Percentiles rank a stretch among this genome's conserved stretches.
Conservation (phyloP, 345 rosid genomes). For the Durio zibethinus region DNA sequence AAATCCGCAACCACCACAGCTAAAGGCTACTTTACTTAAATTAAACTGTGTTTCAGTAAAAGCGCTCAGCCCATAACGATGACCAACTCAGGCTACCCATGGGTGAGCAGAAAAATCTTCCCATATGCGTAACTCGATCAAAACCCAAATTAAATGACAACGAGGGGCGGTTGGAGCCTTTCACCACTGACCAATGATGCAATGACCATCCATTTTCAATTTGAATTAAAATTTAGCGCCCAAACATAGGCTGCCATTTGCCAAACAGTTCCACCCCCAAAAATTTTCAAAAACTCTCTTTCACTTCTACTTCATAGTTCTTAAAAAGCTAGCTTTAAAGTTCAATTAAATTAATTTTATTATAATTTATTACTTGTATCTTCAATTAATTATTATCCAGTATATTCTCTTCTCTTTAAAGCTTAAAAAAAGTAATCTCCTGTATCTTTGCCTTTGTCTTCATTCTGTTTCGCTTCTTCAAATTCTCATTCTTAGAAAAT, state of each 20-base stretch:
- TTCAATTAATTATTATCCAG: not conserved
- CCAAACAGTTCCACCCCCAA: not conserved
- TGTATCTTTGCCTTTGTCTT: not conserved
- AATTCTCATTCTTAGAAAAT: not conserved
- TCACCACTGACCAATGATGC: too few relatives aligned
- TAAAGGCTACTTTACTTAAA: too few relatives aligned
- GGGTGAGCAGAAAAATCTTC: too few relatives aligned
- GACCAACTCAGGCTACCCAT: too few relatives aligned
- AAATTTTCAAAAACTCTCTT: constrained; percentile 19
- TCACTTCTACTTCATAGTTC: not conserved
- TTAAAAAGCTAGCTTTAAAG: not conserved
- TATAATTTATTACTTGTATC: too few relatives aligned
- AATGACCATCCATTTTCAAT: not conserved
- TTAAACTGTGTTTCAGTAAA: too few relatives aligned
- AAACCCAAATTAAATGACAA: too few relatives aligned
- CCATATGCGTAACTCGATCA: too few relatives aligned
- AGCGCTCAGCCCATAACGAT: too few relatives aligned
- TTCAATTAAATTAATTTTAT: not conserved
- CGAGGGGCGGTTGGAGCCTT: too few relatives aligned
- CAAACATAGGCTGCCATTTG: not conserved
- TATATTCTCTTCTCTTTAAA: not conserved
- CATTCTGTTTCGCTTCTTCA: not conserved
- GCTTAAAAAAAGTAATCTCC: not conserved
- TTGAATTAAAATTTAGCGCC: constrained; percentile 35
- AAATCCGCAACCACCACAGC: too few relatives aligned